Evolutionary conservation across 768 basidiomycete genomes (phyloP).

Genomic region (Boletus vinaceobasis): DNA sequence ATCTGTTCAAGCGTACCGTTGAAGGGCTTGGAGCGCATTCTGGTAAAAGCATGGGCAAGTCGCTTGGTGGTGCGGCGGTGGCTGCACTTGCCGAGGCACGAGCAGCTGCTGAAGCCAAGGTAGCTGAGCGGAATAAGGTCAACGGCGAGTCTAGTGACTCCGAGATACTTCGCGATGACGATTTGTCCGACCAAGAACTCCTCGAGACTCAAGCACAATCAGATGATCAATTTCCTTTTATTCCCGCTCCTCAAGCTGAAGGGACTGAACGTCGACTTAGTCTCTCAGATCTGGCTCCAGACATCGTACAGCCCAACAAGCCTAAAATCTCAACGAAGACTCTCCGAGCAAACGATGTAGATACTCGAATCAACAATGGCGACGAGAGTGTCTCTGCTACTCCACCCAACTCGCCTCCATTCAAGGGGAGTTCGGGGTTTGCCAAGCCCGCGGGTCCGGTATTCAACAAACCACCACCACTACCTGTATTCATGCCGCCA

Average conservation of each 20-base stretch:
- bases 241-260: background rate
- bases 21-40: constrained; percentile 59
- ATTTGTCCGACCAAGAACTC: constrained; percentile 5
- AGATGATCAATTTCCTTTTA: background rate
- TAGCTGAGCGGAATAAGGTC: constrained; percentile 60
- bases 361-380: background rate
- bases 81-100: constrained; percentile 63
- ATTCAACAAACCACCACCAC: constrained; percentile 53
- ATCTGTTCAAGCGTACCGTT: constrained; percentile 67
- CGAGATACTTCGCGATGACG: constrained; percentile 26
- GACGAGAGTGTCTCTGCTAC: constrained; percentile 50
- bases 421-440: constrained; percentile 23
- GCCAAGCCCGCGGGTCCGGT: constrained; percentile 44
- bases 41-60: constrained; percentile 59
- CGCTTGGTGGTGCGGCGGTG: constrained; percentile 50
- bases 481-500: constrained; percentile 26
- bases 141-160: constrained; percentile 29
- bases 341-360: constrained; percentile 2
- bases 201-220: background rate
- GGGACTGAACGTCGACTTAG: constrained; percentile 42
- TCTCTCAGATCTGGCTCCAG: constrained; percentile 57
- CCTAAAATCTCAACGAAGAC: constrained; percentile 23
- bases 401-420: constrained; percentile 55
- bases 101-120: constrained; percentile 62
- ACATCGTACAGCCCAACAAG: constrained; percentile 23